Base-by-base conservation (phyloP, 192 early-diverging fungal species). In the Chytriomyces sp. region DNA sequence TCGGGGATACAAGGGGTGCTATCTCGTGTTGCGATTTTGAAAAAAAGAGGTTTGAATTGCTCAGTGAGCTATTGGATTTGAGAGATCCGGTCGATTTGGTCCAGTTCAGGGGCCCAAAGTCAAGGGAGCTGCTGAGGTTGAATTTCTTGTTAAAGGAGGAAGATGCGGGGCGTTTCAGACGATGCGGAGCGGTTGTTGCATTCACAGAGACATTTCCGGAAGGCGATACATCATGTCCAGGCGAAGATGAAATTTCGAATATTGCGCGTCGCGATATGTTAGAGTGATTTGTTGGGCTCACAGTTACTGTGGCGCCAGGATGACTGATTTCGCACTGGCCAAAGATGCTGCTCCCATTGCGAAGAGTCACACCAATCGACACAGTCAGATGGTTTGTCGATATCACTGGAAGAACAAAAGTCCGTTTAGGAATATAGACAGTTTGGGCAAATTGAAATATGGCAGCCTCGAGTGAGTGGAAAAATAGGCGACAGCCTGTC, bases 301-400 rank as follows among this genome's bases (percentile, higher is more conserved):
- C 70, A 22, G 86, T 19, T 19, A 22, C 37, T 53, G 53, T 73
- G 33, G 80, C 59, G 5, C 83, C 83, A 5, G 91, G 91, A 77
- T 92, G 91, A 28, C 86, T 88, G 52, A 92, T 92, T 39, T 90
- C 89, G 64, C 91, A 92, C 67, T 92, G 91, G 17, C 91, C 91
- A 32, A 81, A 40, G 19, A 92, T 80, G 0, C 78, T 79, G n/a
- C 81, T 63, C 6, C 89, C 89, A 59, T 91, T 80, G 44, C 90
- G 88, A 26, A 91, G 80, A 1, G 82, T 59, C 0, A 89, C 91
- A 7, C 89, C 91, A 62, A 92, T 92, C n/a, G 71, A 41, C 34
- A 82, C 71, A 1, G 74, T 14, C 2, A 32, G 36, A n/a, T 71
- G 44, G 26, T 57, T 60, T 41, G 90, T 91, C 39, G 89, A 85